phyloP scores from a whole-genome alignment of 345 rosid genomes.

The Aquilaria yunnanensis region DNA sequence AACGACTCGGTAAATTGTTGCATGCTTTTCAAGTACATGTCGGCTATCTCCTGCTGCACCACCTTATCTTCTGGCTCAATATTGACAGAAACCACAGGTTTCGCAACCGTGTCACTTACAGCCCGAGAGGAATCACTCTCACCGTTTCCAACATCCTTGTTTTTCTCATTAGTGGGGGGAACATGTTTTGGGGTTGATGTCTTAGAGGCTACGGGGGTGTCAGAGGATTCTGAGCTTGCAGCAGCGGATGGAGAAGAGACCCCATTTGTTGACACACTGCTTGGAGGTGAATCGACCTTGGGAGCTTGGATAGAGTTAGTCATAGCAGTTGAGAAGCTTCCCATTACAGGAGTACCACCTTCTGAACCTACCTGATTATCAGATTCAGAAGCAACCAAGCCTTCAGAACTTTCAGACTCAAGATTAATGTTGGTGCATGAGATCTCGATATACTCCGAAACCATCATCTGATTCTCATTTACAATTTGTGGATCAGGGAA shows the following conservation, averaged over 20 bases:
- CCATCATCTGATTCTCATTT: slow-evolving; percentile 92
- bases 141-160: slow-evolving; percentile 29
- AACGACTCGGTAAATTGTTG: slow-evolving; percentile 98
- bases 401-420: slow-evolving; percentile 65
- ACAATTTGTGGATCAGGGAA: slow-evolving; percentile 93
- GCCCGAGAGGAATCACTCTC: slow-evolving; percentile 46
- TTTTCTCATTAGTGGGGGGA: slow-evolving; percentile 37
- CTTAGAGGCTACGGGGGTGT: slow-evolving; percentile 38
- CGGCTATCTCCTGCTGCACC: slow-evolving; percentile 93
- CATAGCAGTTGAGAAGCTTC: slow-evolving; percentile 39
- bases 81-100: slow-evolving; percentile 46
- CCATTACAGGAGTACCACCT: slow-evolving; percentile 31
- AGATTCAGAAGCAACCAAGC: slow-evolving; percentile 53
- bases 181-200: slow-evolving; percentile 36
- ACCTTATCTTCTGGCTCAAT: slow-evolving; percentile 70
- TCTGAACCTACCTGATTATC: slow-evolving; percentile 47
- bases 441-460: slow-evolving; percentile 83
- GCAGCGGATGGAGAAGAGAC: slow-evolving; percentile 62
- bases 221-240: slow-evolving; percentile 58
- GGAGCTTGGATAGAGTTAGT: slow-evolving; percentile 44
- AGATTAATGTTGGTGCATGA: slow-evolving; percentile 36
- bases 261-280: slow-evolving; percentile 73
- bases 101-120: slow-evolving; percentile 28
- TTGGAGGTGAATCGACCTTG: slow-evolving; percentile 69
- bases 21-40: slow-evolving; percentile 99